phyloP scores from a whole-genome alignment of 2,329 filamentous ascomycete genomes.

The Colletotrichum agaves region DNA sequence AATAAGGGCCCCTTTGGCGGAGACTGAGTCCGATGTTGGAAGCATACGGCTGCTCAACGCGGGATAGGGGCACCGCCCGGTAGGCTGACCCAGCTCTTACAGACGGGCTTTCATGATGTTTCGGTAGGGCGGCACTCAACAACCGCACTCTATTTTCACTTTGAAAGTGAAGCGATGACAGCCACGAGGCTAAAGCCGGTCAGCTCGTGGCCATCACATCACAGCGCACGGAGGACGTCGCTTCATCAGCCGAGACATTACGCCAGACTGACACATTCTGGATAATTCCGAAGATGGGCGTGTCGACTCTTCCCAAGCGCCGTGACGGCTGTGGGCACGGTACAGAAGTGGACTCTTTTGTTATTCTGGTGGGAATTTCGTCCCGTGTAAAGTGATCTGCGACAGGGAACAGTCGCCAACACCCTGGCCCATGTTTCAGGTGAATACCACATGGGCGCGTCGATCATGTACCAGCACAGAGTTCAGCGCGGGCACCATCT shows the following conservation, averaged over 20 bases:
- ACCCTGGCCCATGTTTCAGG: conserved; percentile 30
- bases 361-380: conserved; percentile 8
- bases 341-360: conserved; percentile 5
- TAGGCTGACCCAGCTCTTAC: conserved; percentile 4
- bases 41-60: not conserved
- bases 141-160: conserved; percentile 3
- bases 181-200: conserved; percentile 6
- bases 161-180: conserved; percentile 7
- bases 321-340: not conserved
- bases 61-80: not conserved
- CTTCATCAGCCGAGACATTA: conserved; percentile 10
- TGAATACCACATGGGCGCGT: conserved; percentile 29
- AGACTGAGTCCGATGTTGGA: not conserved
- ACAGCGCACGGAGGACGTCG: not conserved
- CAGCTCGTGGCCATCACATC: conserved; percentile 2
- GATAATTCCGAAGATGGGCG: not conserved
- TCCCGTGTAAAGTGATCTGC: conserved; percentile 34
- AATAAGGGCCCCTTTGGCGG: not conserved
- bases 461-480: conserved; percentile 30
- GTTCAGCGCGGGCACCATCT: conserved; percentile 12
- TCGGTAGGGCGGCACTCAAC: conserved; percentile 8
- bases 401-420: conserved; percentile 14
- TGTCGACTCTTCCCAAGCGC: not conserved
- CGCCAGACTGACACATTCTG: not conserved
- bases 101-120: not conserved